Evolutionary conservation across 2,329 filamentous ascomycete species (phyloP).

Genomic region (Metarhizium anisopliae): DNA sequence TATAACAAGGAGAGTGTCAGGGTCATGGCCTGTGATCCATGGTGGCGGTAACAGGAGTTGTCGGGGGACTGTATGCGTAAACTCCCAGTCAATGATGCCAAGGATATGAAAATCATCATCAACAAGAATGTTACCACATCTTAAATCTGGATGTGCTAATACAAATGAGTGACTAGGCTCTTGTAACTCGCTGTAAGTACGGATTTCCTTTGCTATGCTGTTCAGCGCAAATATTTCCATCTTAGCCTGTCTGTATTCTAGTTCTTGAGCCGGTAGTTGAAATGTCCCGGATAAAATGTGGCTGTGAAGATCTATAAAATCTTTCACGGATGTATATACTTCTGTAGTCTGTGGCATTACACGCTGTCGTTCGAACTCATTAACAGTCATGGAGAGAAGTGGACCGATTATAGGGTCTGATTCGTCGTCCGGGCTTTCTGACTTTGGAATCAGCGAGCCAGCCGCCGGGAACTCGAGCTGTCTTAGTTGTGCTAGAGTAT

Average conservation of each 20-base stretch:
- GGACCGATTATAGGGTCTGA: slow-evolving; percentile 10
- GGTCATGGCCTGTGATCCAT: slow-evolving; percentile 10
- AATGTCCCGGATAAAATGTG: neutral
- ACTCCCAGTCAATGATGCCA: slow-evolving; percentile 19
- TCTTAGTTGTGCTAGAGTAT: slow-evolving; percentile 16
- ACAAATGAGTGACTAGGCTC: neutral
- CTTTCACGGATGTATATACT: neutral
- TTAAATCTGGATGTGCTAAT: neutral
- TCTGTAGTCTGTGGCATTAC: too few relatives aligned
- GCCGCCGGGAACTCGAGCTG: slow-evolving; percentile 12
- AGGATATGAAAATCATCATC: slow-evolving; percentile 5
- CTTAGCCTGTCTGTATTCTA: neutral
- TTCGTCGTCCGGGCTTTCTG: neutral
- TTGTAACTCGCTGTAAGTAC: neutral
- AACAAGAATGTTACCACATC: neutral
- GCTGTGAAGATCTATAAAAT: neutral
- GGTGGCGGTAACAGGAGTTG: slow-evolving; percentile 10
- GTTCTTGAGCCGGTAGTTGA: neutral
- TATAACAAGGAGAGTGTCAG: neutral
- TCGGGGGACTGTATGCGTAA: slow-evolving; percentile 7
- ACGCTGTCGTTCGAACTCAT: neutral
- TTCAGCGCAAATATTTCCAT: neutral
- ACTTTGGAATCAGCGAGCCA: slow-evolving; percentile 16
- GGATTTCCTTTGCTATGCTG: neutral
- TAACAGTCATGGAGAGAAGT: neutral